A percentile compares a stretch with the other conserved stretches of the same genome.
Evolutionary conservation across 2,329 filamentous ascomycete species (phyloP).

Genomic region (Annulohypoxylon truncatum): DNA sequence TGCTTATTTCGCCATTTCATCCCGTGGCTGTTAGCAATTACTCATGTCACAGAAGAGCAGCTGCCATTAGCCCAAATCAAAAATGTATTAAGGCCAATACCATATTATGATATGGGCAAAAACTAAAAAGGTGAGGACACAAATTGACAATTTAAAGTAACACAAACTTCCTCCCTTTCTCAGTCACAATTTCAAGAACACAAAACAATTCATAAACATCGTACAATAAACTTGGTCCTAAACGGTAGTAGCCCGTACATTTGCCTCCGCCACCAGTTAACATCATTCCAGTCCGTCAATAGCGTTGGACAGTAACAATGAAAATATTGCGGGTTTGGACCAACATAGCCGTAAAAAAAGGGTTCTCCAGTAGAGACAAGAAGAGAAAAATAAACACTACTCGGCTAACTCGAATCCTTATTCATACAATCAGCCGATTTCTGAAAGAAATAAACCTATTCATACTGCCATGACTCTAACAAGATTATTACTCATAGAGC

Average conservation of each 20-base stretch:
- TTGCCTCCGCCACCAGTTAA: background rate
- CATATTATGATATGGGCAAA: background rate
- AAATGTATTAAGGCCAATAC: background rate
- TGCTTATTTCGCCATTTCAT: background rate
- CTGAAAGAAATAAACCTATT: slow-evolving; percentile 50
- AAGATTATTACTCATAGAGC: slow-evolving; percentile 37
- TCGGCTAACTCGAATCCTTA: slow-evolving; percentile 30
- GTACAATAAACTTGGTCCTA: background rate
- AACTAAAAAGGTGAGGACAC: background rate
- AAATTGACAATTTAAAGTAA: background rate
- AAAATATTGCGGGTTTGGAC: background rate
- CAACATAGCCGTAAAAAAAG: slow-evolving; percentile 1
- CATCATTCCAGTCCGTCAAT: background rate
- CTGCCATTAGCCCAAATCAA: background rate
- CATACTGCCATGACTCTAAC: slow-evolving; percentile 48
- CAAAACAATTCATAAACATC: background rate
- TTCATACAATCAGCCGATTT: slow-evolving; percentile 45
- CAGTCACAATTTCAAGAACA: background rate
- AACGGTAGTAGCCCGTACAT: background rate
- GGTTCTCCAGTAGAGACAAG: background rate
- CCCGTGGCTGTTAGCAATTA: background rate
- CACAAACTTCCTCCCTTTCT: background rate
- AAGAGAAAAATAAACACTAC: slow-evolving; percentile 16
- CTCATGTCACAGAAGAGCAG: background rate
- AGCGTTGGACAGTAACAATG: background rate